phyloP scores from a whole-genome alignment of 148 eudicot species.

The Dysphania ambrosioides region DNA sequence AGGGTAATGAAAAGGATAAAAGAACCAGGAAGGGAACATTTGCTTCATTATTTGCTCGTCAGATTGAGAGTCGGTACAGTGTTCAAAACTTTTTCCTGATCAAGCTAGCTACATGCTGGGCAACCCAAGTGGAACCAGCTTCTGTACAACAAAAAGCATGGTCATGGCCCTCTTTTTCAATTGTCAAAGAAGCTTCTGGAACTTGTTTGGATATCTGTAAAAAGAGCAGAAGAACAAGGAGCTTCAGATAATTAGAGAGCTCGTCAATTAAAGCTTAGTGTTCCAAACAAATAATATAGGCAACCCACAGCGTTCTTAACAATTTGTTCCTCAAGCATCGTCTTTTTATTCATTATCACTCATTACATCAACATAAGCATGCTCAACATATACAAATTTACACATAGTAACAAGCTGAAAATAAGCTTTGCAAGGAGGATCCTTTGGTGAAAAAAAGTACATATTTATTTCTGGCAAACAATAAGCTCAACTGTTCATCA shows the following conservation, averaged over 20 bases:
- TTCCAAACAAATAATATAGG: no score
- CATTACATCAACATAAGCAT: no score
- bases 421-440: background rate
- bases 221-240: background rate
- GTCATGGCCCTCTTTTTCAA: conserved; percentile 71
- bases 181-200: conserved; percentile 44
- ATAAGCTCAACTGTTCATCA: background rate
- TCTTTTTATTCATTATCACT: background rate
- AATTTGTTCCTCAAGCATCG: background rate
- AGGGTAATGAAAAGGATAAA: background rate
- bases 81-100: conserved; percentile 39
- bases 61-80: conserved; percentile 2
- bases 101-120: conserved; percentile 61
- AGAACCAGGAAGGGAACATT: background rate
- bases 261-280: background rate
- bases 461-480: background rate
- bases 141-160: conserved; percentile 78
- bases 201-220: conserved; percentile 64
- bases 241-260: background rate
- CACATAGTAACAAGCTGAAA: background rate
- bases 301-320: no score
- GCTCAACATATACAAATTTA: no score
- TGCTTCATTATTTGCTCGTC: background rate
- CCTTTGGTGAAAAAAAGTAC: background rate
- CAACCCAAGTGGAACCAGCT: conserved; percentile 87